These are phyloP conservation scores for Didymella pomorum DNA, from an alignment of 2,329 filamentous ascomycete species.

Conservation along the genomic window DNA sequence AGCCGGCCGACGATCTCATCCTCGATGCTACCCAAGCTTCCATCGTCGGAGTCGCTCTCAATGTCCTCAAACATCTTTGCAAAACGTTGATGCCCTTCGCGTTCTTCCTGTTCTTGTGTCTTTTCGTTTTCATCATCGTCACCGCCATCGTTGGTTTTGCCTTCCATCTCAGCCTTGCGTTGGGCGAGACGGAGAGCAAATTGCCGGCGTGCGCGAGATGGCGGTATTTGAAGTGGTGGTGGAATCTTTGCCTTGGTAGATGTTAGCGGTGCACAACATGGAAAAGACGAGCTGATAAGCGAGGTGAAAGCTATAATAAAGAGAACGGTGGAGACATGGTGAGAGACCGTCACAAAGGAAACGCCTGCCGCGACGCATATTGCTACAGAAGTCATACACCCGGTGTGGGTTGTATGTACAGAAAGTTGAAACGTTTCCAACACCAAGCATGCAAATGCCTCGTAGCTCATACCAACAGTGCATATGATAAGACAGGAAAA, in stretches of 20 bases:
- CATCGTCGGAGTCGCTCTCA: conserved; percentile 43
- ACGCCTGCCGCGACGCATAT: conserved; percentile 36
- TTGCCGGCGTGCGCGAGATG: conserved; percentile 85
- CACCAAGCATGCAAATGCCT: conserved; percentile 24
- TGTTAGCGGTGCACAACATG: conserved; percentile 53
- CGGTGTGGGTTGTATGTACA: conserved; percentile 41
- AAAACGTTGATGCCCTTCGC: conserved; percentile 46
- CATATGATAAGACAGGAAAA: conserved; percentile 23
- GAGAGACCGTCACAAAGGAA: conserved; percentile 21
- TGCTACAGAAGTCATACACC: conserved; percentile 45
- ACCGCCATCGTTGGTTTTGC: conserved; percentile 28
- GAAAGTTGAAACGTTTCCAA: conserved; percentile 19
- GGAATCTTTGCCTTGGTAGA: conserved; percentile 41
- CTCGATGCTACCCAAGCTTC: conserved; percentile 18
- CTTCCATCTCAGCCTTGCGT: conserved; percentile 56
- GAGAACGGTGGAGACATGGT: conserved; percentile 2
- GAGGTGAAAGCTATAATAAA: conserved; percentile 8
- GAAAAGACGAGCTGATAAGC: conserved; percentile 16
- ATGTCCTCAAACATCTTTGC: conserved; percentile 47
- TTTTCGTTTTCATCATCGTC: conserved; percentile 22
- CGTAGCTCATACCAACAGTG: conserved; percentile 23
- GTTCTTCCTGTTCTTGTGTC: conserved; percentile 39
- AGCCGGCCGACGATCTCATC: conserved; percentile 19
- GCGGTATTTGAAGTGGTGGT: conserved; percentile 78
- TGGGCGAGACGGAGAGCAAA: conserved; percentile 80